Base-by-base conservation (phyloP, 306 rosid species). In the Glycine tomentella region DNA sequence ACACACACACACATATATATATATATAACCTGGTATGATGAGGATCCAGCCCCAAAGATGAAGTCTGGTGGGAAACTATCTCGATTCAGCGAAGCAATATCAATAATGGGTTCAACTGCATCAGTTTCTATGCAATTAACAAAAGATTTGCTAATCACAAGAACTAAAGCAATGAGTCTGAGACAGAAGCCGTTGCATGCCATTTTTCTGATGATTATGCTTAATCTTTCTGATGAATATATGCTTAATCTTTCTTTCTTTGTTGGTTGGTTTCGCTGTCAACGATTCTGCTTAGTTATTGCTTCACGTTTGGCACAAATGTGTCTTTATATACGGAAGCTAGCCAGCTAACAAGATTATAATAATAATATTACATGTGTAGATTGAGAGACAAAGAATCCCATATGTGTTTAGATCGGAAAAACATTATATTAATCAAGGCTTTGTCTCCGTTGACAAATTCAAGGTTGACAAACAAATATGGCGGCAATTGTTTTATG, bases 1-100 rank as follows among this genome's bases (percentile, higher is more conserved):
- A 25, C 31, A 25, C 31, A 25, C 20, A 20, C 20, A 20, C 20
- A 20, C 1, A 20, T 20, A 20, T 25, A 25, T 25, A 25, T 25
- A 25, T 25, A 25, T 31, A 42, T 3, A 46, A 84, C 89, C 85
- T 86, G 89, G 62, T 83, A 83, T 0, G 89, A 51, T 0, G 89
- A 76, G 9, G 89, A 86, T 9, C 83, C 87, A 0, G 85, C 76
- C 0, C 87, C 87, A 72, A 88, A 80, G 12, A 72, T 72, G 25
- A 81, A 76, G 14, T 76, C 79, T 0, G 50, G 42, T 6, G 92
- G 92, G 63, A 87, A 89, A 59, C 83, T 85, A 11, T 51, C 59
- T 4, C 85, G 77, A 78, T 84, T 89, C 45, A 87, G 67, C 0
- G 80, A 64, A 53, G 83, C 55, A 64, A 72, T 44, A 2, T 74